Percentiles rank a stretch among this genome's conserved stretches.
These are phyloP conservation scores for Uronychia setigera DNA, from an alignment of 73 alveolate species.

Conservation along the genomic window DNA sequence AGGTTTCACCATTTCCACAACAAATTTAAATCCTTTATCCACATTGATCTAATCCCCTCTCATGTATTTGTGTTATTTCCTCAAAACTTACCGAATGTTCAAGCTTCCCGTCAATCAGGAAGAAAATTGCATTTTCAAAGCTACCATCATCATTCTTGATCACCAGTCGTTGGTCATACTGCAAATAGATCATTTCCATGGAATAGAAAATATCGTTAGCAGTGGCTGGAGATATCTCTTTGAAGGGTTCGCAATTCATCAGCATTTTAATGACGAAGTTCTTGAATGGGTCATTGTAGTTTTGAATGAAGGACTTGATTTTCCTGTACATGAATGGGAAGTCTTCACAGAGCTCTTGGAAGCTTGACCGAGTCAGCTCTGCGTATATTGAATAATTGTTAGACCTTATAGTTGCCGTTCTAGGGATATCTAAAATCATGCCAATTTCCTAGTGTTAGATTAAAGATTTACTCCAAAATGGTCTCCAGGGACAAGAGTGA, in stretches of 20 bases:
- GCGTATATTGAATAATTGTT: constrained; percentile 11
- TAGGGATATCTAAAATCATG: constrained; percentile 1
- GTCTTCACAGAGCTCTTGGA: neutral
- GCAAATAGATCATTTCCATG: neutral
- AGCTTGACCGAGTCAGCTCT: neutral
- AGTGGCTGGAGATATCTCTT: neutral
- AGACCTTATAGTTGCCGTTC: constrained; percentile 31
- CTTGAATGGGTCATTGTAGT: neutral
- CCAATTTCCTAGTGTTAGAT: constrained; percentile 35
- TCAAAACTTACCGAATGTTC: neutral
- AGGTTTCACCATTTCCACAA: neutral
- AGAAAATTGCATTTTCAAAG: neutral
- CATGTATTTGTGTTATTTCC: too few relatives aligned
- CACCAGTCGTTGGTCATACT: neutral
- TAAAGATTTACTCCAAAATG: constrained; percentile 16
- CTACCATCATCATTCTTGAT: neutral
- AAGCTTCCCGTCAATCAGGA: neutral
- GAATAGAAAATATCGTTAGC: neutral
- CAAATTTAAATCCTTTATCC: neutral
- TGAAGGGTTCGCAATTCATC: neutral
- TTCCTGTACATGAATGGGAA: neutral
- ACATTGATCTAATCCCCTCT: neutral
- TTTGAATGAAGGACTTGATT: neutral
- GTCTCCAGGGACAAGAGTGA: constrained; percentile 26
- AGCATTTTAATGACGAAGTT: neutral